Evolutionary conservation across 768 basidiomycete species (phyloP), one percentile per base, ranked within the genome.

Genomic region (Leccinum uliginosum): DNA sequence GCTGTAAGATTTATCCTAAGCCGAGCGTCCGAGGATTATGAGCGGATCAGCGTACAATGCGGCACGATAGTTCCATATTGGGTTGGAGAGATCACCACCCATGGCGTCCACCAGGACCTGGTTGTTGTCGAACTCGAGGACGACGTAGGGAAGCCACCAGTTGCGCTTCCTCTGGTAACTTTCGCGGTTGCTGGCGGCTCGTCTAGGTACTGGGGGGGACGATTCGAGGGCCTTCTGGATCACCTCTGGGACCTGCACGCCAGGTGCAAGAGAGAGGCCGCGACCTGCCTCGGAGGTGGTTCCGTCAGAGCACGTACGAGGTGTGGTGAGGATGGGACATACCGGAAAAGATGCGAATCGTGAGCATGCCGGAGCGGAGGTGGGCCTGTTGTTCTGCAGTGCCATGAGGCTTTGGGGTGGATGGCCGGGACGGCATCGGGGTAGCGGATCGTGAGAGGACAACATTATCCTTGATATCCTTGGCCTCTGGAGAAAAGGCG

Each of bases 41-140:
- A 4, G 26, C 14, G 53, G 48, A 45, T 49, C 52, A 35, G 82
- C 91, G 68, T 71, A 97, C 93, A 98, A 99, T 59, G 93, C 85
- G 29, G 97, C 91, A 38, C 89, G 84, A 67, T 95, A 98, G 75
- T 95, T 93, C 96, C 97, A 99, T 50, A 91, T 82, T 3, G 97
- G 97, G 63, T 80, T 85, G 12, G 83, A 67, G 50, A 98, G 81
- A 72, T 98, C 93, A n/a, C 96, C 97, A 9, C 91, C 94, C 66
- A 98, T 81, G 11, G 95, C 94, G 76, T 98, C 96, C 55, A 98
- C 87, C 62, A 99, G 76, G 64, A 98, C 86, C 72, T 98, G 95
- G 73, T 98, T 98, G 80, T 93, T 93, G 76, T 93, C 91, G 77
- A 95, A 96, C 75, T 98, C 95, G 63, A 99, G 86, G 43, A 98